A percentile compares a stretch with the other conserved stretches of the same genome.
phyloP scores from a whole-genome alignment of 345 rosid species.

The Xanthoceras sorbifolium region DNA sequence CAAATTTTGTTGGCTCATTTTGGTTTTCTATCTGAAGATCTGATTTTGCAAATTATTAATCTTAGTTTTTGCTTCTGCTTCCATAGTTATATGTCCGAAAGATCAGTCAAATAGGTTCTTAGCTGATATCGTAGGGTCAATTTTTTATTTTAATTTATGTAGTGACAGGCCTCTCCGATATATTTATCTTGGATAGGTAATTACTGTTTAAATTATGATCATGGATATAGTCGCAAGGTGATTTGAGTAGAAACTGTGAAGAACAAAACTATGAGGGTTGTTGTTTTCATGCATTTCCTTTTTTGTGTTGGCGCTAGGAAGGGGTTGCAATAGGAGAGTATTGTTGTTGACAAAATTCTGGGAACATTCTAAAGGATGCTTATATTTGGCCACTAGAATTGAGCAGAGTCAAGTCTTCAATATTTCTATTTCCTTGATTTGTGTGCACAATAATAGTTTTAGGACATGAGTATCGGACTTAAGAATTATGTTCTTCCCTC shows the following conservation, averaged over 20 bases:
- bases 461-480: background rate
- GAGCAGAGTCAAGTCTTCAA: background rate
- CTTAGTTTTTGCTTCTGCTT: background rate
- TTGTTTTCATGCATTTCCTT: background rate
- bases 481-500: background rate
- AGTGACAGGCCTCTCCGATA: background rate
- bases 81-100: background rate
- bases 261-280: background rate
- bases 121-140: background rate
- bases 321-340: background rate
- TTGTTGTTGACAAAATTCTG: background rate
- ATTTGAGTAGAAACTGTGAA: background rate
- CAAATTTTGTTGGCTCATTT: background rate
- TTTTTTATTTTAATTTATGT: background rate
- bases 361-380: background rate
- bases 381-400: background rate
- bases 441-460: background rate
- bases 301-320: background rate
- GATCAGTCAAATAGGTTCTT: background rate
- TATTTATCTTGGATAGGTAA: background rate
- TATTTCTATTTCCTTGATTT: background rate
- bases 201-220: background rate
- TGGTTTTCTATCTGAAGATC: background rate
- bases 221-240: background rate
- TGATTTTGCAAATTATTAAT: background rate